A percentile compares a stretch with the other conserved stretches of the same genome.
These are phyloP conservation scores for Immersiella caudata DNA, from an alignment of 495 filamentous ascomycete genomes.

Conservation along the genomic window DNA sequence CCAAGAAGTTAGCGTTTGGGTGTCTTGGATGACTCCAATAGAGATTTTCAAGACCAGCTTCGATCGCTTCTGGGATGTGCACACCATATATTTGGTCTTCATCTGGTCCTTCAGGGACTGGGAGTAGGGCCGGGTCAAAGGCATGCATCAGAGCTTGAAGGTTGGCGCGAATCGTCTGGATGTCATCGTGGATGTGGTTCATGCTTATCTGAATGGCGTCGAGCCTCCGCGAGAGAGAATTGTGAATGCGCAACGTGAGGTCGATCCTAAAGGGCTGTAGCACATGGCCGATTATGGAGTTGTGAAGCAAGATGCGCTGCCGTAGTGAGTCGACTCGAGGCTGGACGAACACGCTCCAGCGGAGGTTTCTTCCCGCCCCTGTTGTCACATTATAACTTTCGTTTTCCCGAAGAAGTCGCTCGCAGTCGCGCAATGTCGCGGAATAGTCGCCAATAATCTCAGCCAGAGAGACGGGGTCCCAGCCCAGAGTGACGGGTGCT, in stretches of 20 bases:
- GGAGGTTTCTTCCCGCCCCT: slow-evolving; percentile 2
- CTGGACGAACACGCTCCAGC: slow-evolving; percentile 19
- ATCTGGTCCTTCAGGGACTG: background rate
- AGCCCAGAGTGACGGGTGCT: background rate
- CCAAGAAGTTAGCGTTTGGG: background rate
- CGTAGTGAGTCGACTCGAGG: slow-evolving; percentile 16
- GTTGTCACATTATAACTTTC: slow-evolving; percentile 11
- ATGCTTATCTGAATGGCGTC: background rate
- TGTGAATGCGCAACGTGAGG: slow-evolving; percentile 17
- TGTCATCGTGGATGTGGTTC: background rate
- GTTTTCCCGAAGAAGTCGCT: slow-evolving; percentile 13
- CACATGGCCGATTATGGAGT: slow-evolving; percentile 14
- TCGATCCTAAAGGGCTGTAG: slow-evolving; percentile 16
- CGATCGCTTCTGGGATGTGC: background rate
- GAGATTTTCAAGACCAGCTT: background rate
- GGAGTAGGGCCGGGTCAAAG: slow-evolving; percentile 3
- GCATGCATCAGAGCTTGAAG: background rate
- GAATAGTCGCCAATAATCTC: slow-evolving; percentile 21
- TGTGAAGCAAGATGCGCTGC: slow-evolving; percentile 8
- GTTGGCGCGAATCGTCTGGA: background rate
- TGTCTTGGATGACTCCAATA: background rate
- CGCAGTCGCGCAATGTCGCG: slow-evolving; percentile 16
- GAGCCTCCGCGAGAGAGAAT: slow-evolving; percentile 1
- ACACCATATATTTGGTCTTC: background rate
- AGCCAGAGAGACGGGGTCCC: slow-evolving; percentile 4